A percentile compares a stretch with the other conserved stretches of the same genome.
These are phyloP conservation scores for Candida germanica DNA, from an alignment of 805 yeast genomes.

Conservation along the genomic window DNA sequence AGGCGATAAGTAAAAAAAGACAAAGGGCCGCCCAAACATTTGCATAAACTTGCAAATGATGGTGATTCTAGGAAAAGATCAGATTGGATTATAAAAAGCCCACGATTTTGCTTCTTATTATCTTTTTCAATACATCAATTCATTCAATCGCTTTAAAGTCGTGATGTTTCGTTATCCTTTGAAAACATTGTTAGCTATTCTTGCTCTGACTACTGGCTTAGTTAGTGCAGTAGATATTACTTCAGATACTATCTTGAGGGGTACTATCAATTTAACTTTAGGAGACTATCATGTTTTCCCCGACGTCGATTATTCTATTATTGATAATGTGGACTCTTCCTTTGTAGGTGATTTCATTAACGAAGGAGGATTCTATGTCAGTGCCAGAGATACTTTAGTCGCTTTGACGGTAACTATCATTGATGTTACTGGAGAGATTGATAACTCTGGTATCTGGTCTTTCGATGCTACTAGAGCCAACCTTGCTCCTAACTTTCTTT, in stretches of 20 bases:
- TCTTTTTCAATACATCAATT: not conserved
- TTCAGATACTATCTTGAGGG: conserved; percentile 16
- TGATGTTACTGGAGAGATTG: not conserved
- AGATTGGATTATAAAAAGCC: not conserved
- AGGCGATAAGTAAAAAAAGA: too few species aligned
- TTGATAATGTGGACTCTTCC: conserved; percentile 18
- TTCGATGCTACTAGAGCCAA: conserved; percentile 14
- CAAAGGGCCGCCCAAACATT: too few species aligned
- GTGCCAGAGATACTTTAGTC: conserved; percentile 11
- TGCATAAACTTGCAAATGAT: too few species aligned
- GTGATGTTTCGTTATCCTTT: not conserved
- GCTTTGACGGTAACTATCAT: conserved; percentile 13
- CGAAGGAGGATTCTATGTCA: conserved; percentile 17
- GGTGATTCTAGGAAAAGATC: too few species aligned
- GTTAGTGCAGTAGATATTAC: conserved; percentile 9
- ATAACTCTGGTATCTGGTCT: conserved; percentile 14
- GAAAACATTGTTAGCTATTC: not conserved
- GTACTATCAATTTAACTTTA: conserved; percentile 14
- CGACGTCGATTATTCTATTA: conserved; percentile 24
- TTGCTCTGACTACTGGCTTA: not conserved
- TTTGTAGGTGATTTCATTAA: conserved; percentile 19
- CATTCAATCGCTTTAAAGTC: not conserved
- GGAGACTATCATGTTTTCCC: conserved; percentile 18
- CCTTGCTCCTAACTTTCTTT: conserved; percentile 13
- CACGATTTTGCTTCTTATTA: not conserved